Base-by-base conservation (phyloP, 129 eudicot species). In the Centella asiatica region DNA sequence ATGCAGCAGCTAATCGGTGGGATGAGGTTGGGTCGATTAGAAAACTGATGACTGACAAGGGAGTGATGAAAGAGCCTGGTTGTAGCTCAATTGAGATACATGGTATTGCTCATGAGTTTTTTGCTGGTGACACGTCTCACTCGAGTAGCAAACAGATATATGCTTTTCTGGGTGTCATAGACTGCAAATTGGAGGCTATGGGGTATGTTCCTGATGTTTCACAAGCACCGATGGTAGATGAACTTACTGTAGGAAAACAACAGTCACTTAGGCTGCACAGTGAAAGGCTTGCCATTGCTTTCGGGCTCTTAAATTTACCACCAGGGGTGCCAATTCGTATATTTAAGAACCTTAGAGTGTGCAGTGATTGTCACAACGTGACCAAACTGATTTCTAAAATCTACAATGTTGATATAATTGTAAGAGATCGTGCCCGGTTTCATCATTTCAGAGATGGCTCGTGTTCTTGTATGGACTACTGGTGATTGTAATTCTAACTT, bases 41-140 rank as follows among this genome's bases (percentile, higher is more conserved):
- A 63, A 81, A 81, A 71, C 9, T 82, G 51, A 86, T 90, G 95
- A 59, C 44, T 6, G 88, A 79, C 28, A 90, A 81, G 72, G 98
- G 98, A 26, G 69, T 90, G 20, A 67, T 32, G 28, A 86, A 90
- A 70, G 90, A 83, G 73, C 98, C 98, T 19, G 98, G 98, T 1
- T 90, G 98, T 44, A 90, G 90, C 54, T 68, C 77, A 51, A 72
- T 87, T 18, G 98, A 87, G 23, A 71, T 86, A 17, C 69, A 86
- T 46, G 94, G 98, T 23, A 69, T 87, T 25, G 57, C 62, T 62
- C 95, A 84, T 71, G 94, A 87, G 59, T 87, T 90, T 36, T 90
- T 90, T 50, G 84, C 98, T 5, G 94, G 98, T 12, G 95, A 83
- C 67, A 77, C 78, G 4, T 77, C 85, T 60, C 89, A 83, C 72